A percentile compares a stretch with the other conserved stretches of the same genome.
phyloP scores from a whole-genome alignment of 148 eudicot genomes.

The Fagopyrum homotropicum region DNA sequence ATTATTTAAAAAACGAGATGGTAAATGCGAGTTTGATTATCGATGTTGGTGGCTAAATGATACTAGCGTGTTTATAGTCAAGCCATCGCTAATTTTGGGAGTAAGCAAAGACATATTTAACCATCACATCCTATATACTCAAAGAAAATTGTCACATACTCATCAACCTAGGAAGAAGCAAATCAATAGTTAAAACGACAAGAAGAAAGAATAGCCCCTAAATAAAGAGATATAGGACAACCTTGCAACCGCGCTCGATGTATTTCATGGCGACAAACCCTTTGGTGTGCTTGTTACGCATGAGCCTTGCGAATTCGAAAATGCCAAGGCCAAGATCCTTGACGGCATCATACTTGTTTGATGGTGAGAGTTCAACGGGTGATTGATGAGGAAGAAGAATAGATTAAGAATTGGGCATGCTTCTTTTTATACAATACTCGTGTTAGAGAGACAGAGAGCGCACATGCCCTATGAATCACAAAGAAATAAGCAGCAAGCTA shows the following conservation, averaged over 20 bases:
- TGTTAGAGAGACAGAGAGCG: background rate
- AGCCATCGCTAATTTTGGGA: too few relatives aligned
- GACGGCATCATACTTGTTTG: constrained; percentile 42
- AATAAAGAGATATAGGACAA: background rate
- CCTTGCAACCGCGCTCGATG: constrained; percentile 53
- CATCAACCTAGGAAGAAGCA: constrained; percentile 42
- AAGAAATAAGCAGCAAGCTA: constrained; percentile 8
- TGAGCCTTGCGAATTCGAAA: constrained; percentile 56
- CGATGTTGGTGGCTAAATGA: too few relatives aligned
- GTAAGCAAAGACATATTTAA: too few relatives aligned
- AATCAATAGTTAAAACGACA: background rate
- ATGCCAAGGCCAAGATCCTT: constrained; percentile 61
- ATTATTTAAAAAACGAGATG: too few relatives aligned
- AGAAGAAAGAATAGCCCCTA: background rate
- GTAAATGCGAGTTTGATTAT: too few relatives aligned
- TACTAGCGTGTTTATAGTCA: too few relatives aligned
- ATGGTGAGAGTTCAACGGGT: background rate
- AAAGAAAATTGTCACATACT: constrained; percentile 64
- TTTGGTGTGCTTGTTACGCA: constrained; percentile 47
- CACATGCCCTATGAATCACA: constrained; percentile 3
- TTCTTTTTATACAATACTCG: background rate
- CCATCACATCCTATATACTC: too few relatives aligned
- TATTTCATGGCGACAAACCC: constrained; percentile 59
- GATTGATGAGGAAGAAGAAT: background rate
- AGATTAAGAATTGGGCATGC: background rate